Base-by-base conservation (phyloP, 2,329 filamentous ascomycete species). In the Fusarium temperatum region DNA sequence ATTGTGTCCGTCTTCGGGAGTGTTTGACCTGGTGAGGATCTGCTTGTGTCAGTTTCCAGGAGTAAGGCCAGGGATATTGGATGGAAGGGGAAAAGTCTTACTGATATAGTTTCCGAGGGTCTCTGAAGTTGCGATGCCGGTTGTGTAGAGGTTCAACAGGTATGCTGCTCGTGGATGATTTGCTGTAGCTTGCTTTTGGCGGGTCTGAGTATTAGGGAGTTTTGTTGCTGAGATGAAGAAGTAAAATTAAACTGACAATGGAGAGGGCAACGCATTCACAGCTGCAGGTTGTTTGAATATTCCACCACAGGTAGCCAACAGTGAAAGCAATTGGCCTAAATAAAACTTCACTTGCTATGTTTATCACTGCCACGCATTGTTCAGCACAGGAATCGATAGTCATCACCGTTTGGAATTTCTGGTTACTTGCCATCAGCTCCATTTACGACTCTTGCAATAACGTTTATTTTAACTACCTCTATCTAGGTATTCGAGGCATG, bases 301-400 rank as follows among this genome's bases (percentile, higher is more conserved):
- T 2, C 2, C 24, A 6, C 6, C 2, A 22, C 7, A 18, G 24
- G 2, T 4, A 36, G 17, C n/a, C 4, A 35, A 51, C 30, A 1
- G n/a, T 35, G 30, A 20, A 32, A 24, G n/a, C 6, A 6, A 24
- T 14, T 0, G 6, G n/a, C 17, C 6, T 15, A 14, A 32, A 11
- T 3, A 5, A 14, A 35, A 14, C 15, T 15, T 15, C n/a, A 12
- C 9, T 24, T 24, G 30, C 48, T 4, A n/a, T 20, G 12, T 3
- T 6, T 10, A 35, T 24, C 53, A 55, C 24, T 55, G 36, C 4
- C 53, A 39, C 15, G 36, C 36, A 42, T 42, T 30, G 50, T 18
- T 30, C 20, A 32, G 4, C 22, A 3, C 20, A 42, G 8, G 9
- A 8, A 6, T 18, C 5, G 0, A 22, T 24, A 28, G 0, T 20